Evolutionary conservation across 805 yeast species (phyloP).

Genomic region (Metschnikowia santaceciliae): DNA sequence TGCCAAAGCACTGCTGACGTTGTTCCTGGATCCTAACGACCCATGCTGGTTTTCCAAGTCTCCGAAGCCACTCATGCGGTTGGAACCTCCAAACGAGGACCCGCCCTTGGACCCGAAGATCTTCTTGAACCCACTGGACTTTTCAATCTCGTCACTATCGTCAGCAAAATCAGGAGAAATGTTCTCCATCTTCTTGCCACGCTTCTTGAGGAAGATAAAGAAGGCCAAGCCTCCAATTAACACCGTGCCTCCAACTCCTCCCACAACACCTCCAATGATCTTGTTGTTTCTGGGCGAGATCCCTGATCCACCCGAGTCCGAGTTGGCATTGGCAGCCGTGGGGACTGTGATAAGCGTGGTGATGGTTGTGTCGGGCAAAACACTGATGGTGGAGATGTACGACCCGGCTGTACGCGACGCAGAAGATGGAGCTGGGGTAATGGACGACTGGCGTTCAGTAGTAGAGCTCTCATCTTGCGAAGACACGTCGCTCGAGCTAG

Average conservation of each 20-base stretch:
- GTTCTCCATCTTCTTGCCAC: constrained; percentile 31
- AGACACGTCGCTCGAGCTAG: constrained; percentile 2
- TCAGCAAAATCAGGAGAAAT: constrained; percentile 44
- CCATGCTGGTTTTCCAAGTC: constrained; percentile 27
- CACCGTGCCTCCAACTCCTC: constrained; percentile 43
- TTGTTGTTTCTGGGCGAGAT: constrained; percentile 21
- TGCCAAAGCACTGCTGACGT: constrained; percentile 1
- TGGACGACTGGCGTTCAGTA: not conserved
- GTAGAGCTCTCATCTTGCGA: not conserved
- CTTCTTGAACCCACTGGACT: constrained; percentile 25
- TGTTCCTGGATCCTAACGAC: not conserved
- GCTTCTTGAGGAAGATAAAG: constrained; percentile 32
- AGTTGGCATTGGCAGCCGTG: constrained; percentile 23
- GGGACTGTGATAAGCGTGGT: constrained; percentile 39
- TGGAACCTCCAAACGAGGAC: constrained; percentile 8
- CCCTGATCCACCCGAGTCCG: constrained; percentile 5
- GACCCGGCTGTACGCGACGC: constrained; percentile 6
- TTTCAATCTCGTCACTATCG: constrained; percentile 20
- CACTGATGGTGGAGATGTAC: constrained; percentile 19
- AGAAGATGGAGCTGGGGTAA: constrained; percentile 7
- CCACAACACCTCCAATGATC: constrained; percentile 44
- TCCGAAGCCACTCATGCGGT: constrained; percentile 13
- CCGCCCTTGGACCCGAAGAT: constrained; percentile 27
- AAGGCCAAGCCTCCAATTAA: constrained; percentile 37
- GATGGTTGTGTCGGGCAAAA: constrained; percentile 33